These are phyloP conservation scores for Cucumis hystrix DNA, from an alignment of 306 rosid species.

Conservation along the genomic window DNA sequence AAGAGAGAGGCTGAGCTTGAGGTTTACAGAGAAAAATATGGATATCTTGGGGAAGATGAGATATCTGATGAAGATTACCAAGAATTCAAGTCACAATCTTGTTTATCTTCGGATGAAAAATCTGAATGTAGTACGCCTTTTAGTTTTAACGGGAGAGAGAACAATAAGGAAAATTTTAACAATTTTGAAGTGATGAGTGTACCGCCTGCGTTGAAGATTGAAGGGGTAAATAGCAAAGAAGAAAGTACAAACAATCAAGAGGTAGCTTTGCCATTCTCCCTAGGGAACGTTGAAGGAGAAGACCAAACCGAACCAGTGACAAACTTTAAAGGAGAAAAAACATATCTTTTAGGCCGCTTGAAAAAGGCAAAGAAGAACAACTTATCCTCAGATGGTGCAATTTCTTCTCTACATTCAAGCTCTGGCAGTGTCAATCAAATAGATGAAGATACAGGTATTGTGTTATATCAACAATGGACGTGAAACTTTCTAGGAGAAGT, in stretches of 20 bases:
- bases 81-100: conserved; percentile 6
- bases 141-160: conserved; percentile 13
- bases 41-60: conserved; percentile 27
- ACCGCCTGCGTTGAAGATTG: neutral
- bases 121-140: conserved; percentile 17
- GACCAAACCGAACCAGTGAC: conserved; percentile 15
- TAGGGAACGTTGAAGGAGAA: neutral
- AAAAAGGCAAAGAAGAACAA: conserved; percentile 32
- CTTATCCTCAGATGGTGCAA: conserved; percentile 21
- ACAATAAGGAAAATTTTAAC: neutral
- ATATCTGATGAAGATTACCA: conserved; percentile 11
- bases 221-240: neutral
- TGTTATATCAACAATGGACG: neutral
- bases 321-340: conserved; percentile 38
- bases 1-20: conserved; percentile 60
- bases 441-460: conserved; percentile 40
- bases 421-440: conserved; percentile 11
- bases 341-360: conserved; percentile 35
- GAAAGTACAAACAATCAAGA: neutral
- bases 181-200: neutral
- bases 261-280: conserved; percentile 14
- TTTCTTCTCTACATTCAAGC: conserved; percentile 12
- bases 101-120: conserved; percentile 9
- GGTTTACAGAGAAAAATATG: conserved; percentile 46
- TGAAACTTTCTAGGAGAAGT: neutral